Evolutionary conservation across 2,329 filamentous ascomycete genomes (phyloP).

Genomic region (Fusarium luffae): DNA sequence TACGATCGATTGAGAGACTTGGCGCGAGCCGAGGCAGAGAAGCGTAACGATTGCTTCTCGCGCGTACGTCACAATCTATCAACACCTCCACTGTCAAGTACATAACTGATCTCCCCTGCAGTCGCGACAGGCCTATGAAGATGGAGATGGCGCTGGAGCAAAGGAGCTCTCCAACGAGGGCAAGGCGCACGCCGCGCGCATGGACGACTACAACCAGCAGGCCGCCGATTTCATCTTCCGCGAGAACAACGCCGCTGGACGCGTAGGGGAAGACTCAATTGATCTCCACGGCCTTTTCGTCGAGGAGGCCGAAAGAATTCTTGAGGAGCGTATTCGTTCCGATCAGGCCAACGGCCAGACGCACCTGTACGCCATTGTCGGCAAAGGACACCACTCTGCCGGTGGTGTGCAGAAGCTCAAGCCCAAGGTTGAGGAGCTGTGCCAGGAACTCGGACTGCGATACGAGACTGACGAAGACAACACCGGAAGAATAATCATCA

Average conservation of each 20-base stretch:
- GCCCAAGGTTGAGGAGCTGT: constrained; percentile 90
- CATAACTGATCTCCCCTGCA: constrained; percentile 44
- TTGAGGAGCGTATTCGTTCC: constrained; percentile 85
- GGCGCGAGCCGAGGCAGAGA: constrained; percentile 81
- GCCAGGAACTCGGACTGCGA: constrained; percentile 82
- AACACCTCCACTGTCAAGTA: neutral
- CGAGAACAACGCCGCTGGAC: constrained; percentile 85
- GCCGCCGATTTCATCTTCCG: constrained; percentile 95
- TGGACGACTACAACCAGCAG: constrained; percentile 90
- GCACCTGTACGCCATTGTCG: constrained; percentile 94
- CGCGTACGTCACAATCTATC: constrained; percentile 60
- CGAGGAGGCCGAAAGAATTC: constrained; percentile 91
- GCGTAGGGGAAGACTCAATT: constrained; percentile 83
- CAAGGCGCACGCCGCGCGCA: constrained; percentile 83
- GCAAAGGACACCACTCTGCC: constrained; percentile 88
- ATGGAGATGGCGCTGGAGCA: constrained; percentile 84
- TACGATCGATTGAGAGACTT: constrained; percentile 91
- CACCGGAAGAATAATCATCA: constrained; percentile 87
- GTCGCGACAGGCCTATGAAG: constrained; percentile 83
- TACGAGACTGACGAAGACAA: constrained; percentile 92
- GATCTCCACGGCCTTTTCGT: constrained; percentile 96
- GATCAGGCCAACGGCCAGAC: constrained; percentile 78
- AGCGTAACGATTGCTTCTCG: constrained; percentile 82
- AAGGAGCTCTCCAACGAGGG: constrained; percentile 86
- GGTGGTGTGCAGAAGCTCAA: constrained; percentile 93